Conservation (phyloP, 345 rosid species). For the Eucalyptus cloeziana region DNA sequence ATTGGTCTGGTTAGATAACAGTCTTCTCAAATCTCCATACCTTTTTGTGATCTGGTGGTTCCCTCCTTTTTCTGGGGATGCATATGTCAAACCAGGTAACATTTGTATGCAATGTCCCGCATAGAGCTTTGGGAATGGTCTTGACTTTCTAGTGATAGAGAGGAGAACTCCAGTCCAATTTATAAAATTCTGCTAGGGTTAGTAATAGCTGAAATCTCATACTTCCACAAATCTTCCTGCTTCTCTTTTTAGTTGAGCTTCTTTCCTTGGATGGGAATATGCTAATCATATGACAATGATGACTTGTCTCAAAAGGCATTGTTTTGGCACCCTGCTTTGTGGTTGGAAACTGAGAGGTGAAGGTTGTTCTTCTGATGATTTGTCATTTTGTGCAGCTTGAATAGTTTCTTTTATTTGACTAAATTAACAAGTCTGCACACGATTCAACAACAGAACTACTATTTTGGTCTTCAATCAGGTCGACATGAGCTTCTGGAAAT, state of each 20-base stretch:
- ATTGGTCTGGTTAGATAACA: not conserved
- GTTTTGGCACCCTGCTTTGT: not conserved
- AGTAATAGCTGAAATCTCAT: not conserved
- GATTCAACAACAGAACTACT: not conserved
- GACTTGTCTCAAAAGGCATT: not conserved
- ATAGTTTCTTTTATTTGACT: not conserved
- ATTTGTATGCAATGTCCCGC: not conserved
- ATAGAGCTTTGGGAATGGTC: not conserved
- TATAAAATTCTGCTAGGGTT: not conserved
- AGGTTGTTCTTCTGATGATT: not conserved
- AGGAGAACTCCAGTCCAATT: not conserved
- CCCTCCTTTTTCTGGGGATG: not conserved
- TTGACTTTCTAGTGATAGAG: not conserved
- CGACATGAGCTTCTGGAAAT: slow-evolving; percentile 72
- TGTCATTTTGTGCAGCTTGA: not conserved
- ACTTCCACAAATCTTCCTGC: not conserved
- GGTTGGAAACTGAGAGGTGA: not conserved
- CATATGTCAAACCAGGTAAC: not conserved
- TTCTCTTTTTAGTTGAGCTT: not conserved
- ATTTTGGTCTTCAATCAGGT: slow-evolving; percentile 16
- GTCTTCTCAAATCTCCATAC: not conserved
- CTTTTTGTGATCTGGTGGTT: not conserved
- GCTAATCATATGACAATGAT: not conserved
- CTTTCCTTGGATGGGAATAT: not conserved
- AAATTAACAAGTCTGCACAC: not conserved